Percentiles rank a stretch among this genome's conserved stretches.
Conservation (phyloP, 257 asterid genomes). For the Gardenia jasminoides region DNA sequence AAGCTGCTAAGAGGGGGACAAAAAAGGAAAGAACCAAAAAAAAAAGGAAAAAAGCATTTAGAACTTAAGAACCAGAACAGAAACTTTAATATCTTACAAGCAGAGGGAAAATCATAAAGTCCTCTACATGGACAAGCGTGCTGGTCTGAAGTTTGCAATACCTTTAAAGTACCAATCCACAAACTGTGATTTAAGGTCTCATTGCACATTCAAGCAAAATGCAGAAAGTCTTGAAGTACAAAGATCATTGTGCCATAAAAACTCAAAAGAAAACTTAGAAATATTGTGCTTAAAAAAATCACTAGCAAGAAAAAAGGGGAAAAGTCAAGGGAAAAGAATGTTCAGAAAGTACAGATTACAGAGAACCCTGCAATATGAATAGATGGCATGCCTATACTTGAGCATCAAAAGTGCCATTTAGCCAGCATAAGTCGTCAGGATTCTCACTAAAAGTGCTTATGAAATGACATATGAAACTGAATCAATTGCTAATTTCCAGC, state of each 20-base stretch:
- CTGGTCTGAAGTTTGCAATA: neutral
- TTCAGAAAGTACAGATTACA: neutral
- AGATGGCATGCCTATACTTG: neutral
- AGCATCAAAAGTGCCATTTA: neutral
- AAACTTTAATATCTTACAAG: neutral
- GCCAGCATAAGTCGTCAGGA: neutral
- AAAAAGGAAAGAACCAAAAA: neutral
- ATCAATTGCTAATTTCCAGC: neutral
- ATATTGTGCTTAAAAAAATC: neutral
- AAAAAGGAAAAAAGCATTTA: neutral
- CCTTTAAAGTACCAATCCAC: neutral
- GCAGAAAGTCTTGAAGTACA: neutral
- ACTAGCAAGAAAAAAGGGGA: neutral
- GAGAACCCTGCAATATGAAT: neutral
- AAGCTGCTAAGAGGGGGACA: constrained; percentile 43
- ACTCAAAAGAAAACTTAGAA: neutral
- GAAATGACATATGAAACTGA: neutral
- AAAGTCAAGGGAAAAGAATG: neutral
- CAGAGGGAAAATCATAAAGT: neutral
- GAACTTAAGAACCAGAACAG: constrained; percentile 18
- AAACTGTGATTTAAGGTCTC: neutral
- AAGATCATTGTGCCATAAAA: neutral
- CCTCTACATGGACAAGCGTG: neutral
- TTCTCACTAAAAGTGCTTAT: neutral
- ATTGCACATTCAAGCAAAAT: neutral